These are phyloP conservation scores for Apiotrichum mycotoxinovorans DNA, from an alignment of 1,284 basidiomycete species.

Conservation along the genomic window DNA sequence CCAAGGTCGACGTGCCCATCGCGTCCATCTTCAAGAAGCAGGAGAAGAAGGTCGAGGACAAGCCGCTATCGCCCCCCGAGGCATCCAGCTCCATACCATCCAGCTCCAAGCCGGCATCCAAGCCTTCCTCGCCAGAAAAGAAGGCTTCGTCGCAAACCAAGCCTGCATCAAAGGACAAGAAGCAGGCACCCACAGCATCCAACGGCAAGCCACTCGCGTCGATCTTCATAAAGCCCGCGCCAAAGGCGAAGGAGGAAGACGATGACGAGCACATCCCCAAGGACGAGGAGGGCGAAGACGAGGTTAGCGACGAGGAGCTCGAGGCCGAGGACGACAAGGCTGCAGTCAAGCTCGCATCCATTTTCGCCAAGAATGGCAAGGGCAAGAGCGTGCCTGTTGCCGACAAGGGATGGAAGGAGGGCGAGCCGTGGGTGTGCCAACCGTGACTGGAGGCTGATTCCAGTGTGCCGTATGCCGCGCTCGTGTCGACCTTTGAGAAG, in stretches of 20 bases:
- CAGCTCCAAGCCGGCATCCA: slow-evolving; percentile 10
- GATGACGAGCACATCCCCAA: slow-evolving; percentile 43
- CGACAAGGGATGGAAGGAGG: slow-evolving; percentile 79
- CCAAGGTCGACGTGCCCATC: slow-evolving; percentile 24
- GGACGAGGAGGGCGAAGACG: slow-evolving; percentile 50
- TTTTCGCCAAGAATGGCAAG: slow-evolving; percentile 45
- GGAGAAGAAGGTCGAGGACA: neutral
- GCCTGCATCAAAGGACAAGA: slow-evolving; percentile 5
- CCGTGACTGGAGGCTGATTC: slow-evolving; percentile 6
- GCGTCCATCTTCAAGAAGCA: slow-evolving; percentile 28
- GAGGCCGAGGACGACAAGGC: slow-evolving; percentile 60
- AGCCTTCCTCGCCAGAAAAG: neutral
- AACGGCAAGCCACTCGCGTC: slow-evolving; percentile 48
- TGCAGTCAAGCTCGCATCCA: slow-evolving; percentile 65
- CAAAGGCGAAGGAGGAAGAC: slow-evolving; percentile 28
- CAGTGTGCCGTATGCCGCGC: slow-evolving; percentile 89
- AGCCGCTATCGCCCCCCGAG: neutral
- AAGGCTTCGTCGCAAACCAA: neutral
- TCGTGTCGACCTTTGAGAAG: slow-evolving; percentile 80
- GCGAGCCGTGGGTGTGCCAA: slow-evolving; percentile 64
- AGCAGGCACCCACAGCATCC: slow-evolving; percentile 4
- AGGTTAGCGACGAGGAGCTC: slow-evolving; percentile 45
- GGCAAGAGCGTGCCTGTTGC: slow-evolving; percentile 67
- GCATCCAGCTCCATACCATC: slow-evolving; percentile 6
- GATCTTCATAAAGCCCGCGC: slow-evolving; percentile 45